Evolutionary conservation across 2,329 filamentous ascomycete species (phyloP), one percentile per base, ranked within the genome.

Genomic region (Cryoendolithus antarcticus): DNA sequence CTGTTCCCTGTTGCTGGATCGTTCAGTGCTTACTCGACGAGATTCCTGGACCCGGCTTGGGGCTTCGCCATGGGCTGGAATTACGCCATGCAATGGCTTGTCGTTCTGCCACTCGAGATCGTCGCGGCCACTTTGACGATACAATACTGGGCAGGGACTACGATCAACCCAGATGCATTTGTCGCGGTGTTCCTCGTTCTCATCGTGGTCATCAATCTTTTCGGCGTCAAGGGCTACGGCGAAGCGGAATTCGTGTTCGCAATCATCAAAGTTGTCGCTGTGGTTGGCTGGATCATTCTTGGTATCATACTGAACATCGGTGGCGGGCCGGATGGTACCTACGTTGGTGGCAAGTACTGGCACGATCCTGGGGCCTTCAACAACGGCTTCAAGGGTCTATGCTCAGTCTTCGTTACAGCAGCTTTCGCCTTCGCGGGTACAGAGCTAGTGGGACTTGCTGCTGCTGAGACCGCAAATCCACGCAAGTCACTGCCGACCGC

Each of bases 351-450:
- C 13, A 65, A 66, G 32, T 77, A 73, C 61, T 59, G 57, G 56
- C 39, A 48, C 13, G 35, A 52, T 11, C 53, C 54, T 3, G 53
- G 52, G 7, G 53, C 55, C 7, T 71, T 71, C 52, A 48, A 56
- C 38, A 66, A 78, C 51, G 75, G 75, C 7, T 79, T 80, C 63
- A 74, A 77, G 55, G 76, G 76, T 33, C 70, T 79, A 46, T 78
- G 74, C 57, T 69, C 69, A 37, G 74, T 78, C 29, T 78, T 80
- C 50, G 73, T 78, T 42, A 77, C 73, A 12, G 74, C 74, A n/a
- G 71, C 74, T 2, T 80, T 80, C 48, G 67, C 75, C 31, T 80
- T 77, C 52, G 67, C 69, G 13, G 75, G 76, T 44, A 78, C 75
- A n/a, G 76, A 80, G 56, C 60, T 79, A 29, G 71, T 76, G 32